Conservation (phyloP, 2,329 filamentous ascomycete species). For the Seiridium cupressi region DNA sequence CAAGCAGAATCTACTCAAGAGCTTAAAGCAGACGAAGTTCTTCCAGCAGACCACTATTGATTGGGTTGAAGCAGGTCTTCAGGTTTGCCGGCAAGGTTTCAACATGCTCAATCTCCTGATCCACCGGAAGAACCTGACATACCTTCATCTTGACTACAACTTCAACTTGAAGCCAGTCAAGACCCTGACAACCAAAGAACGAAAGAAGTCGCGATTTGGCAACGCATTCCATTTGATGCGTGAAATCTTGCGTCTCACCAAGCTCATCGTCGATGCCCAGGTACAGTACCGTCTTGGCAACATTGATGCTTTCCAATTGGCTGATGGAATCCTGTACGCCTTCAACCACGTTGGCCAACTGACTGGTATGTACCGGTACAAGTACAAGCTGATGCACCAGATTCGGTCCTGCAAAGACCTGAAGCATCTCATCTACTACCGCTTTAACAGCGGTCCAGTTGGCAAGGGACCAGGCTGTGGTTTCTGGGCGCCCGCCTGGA, state of each 20-base stretch:
- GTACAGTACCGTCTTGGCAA: constrained; percentile 97
- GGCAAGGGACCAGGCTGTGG: constrained; percentile 97
- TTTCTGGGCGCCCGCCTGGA: constrained; percentile 98
- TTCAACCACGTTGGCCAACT: constrained; percentile 99
- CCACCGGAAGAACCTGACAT: constrained; percentile 96
- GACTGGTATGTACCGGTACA: constrained; percentile 99
- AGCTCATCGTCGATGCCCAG: constrained; percentile 96
- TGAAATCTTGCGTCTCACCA: constrained; percentile 92
- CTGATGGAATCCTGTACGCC: constrained; percentile 97
- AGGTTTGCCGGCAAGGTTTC: constrained; percentile 97
- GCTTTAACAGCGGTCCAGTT: constrained; percentile 95
- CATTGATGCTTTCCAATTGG: constrained; percentile 97
- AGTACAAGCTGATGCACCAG: constrained; percentile 99
- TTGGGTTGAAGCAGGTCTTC: constrained; percentile 97
- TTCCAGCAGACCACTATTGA: constrained; percentile 99
- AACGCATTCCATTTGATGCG: constrained; percentile 99
- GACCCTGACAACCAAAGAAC: constrained; percentile 96
- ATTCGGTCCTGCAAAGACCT: constrained; percentile 98
- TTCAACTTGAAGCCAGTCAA: constrained; percentile 99
- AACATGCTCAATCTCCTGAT: constrained; percentile 99
- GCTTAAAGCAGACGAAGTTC: constrained; percentile 94
- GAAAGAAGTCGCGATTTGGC: constrained; percentile 98
- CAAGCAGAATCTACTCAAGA: constrained; percentile 87
- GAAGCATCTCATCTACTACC: constrained; percentile 98
- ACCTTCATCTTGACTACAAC: constrained; percentile 98